Conservation (phyloP, 306 rosid genomes). For the Vicia faba region DNA sequence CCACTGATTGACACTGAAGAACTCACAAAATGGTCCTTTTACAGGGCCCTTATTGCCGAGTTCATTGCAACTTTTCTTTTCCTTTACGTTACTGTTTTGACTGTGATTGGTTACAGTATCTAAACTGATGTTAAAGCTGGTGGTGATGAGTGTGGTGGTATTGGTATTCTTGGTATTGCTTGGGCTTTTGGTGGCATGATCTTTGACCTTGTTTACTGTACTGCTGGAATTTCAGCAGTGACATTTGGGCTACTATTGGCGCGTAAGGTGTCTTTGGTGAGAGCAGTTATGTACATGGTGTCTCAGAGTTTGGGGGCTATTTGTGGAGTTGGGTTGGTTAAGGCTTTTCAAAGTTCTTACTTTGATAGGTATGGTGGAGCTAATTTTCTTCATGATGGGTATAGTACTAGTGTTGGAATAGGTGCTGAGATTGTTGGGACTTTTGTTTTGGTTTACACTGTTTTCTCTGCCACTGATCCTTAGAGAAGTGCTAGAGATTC, state of each 20-base stretch:
- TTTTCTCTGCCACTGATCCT: slow-evolving; percentile 95
- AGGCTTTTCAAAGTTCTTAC: slow-evolving; percentile 67
- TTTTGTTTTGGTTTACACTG: slow-evolving; percentile 86
- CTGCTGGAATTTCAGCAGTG: slow-evolving; percentile 97
- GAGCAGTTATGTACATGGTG: slow-evolving; percentile 85
- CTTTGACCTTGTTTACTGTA: slow-evolving; percentile 93
- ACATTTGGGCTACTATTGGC: slow-evolving; percentile 92
- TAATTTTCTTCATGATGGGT: slow-evolving; percentile 52
- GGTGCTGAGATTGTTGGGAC: slow-evolving; percentile 90
- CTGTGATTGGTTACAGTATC: slow-evolving; percentile 78
- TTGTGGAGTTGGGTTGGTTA: slow-evolving; percentile 81
- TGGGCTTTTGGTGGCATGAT: slow-evolving; percentile 99
- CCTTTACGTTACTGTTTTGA: slow-evolving; percentile 77
- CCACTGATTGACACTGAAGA: slow-evolving; percentile 67
- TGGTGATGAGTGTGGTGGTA: slow-evolving; percentile 63
- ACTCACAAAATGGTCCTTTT: slow-evolving; percentile 84
- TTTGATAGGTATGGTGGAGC: slow-evolving; percentile 68
- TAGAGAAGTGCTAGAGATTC: slow-evolving; percentile 91
- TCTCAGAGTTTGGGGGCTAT: slow-evolving; percentile 94
- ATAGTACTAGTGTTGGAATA: slow-evolving; percentile 67
- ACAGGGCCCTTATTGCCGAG: slow-evolving; percentile 92
- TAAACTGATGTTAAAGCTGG: slow-evolving; percentile 43
- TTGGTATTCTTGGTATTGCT: slow-evolving; percentile 83
- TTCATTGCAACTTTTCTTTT: slow-evolving; percentile 87
- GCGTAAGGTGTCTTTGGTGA: slow-evolving; percentile 78